A percentile compares a stretch with the other conserved stretches of the same genome.
Conservation (phyloP, 2,329 filamentous ascomycete species). For the Nemania sp. region DNA sequence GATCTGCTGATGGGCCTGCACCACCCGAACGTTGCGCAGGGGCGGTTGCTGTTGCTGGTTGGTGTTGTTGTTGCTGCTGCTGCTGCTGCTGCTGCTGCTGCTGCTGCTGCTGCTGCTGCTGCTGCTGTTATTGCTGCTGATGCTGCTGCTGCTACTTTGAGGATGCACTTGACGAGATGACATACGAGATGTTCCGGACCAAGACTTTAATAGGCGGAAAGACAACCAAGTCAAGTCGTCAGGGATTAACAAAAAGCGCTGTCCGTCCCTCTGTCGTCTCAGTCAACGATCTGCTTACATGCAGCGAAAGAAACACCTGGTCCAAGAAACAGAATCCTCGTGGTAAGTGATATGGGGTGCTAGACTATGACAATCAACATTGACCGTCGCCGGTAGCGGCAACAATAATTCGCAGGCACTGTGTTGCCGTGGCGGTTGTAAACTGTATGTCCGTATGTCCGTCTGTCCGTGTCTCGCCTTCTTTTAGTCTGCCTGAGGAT, state of each 20-base stretch:
- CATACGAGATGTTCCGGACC: not conserved
- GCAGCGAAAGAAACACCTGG: constrained; percentile 2
- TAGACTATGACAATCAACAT: constrained; percentile 1
- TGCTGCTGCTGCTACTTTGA: not conserved
- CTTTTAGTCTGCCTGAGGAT: not conserved
- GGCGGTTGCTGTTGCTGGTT: not conserved
- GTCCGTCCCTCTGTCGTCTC: not conserved
- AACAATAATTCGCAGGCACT: constrained; percentile 3
- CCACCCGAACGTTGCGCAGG: constrained; percentile 11
- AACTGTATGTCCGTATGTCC: constrained; percentile 5
- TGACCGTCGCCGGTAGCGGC: constrained; percentile 6
- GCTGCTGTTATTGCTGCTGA: no score
- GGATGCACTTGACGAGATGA: not conserved
- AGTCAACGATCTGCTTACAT: constrained; percentile 1
- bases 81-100: no score
- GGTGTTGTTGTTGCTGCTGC: not conserved
- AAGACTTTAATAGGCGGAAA: constrained; percentile 10
- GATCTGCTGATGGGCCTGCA: constrained; percentile 21
- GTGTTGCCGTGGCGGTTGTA: not conserved
- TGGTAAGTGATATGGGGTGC: constrained; percentile 10
- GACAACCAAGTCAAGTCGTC: constrained; percentile 2
- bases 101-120: not conserved
- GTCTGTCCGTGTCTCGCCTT: not conserved
- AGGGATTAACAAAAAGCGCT: not conserved
- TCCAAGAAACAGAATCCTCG: constrained; percentile 4